These are phyloP conservation scores for Amanita molliuscula DNA, from an alignment of 768 basidiomycete genomes.

Conservation along the genomic window DNA sequence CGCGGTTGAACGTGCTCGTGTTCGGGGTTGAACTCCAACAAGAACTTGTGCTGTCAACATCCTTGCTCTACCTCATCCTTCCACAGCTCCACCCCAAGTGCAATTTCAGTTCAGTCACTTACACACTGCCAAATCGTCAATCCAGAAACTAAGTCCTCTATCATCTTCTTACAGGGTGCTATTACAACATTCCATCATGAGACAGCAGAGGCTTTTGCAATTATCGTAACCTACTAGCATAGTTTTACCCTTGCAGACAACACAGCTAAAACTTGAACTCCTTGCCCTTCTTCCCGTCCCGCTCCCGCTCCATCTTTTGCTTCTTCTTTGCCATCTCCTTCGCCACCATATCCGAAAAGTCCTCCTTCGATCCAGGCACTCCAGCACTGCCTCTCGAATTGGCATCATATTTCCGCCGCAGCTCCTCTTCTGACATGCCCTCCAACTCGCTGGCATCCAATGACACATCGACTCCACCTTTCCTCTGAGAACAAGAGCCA, in stretches of 20 bases:
- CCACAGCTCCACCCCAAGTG: too few relatives aligned
- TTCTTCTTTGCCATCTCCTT: conserved; percentile 83
- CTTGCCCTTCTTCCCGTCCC: conserved; percentile 47
- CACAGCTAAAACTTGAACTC: conserved; percentile 40
- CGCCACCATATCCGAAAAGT: conserved; percentile 83
- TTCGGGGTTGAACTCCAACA: too few relatives aligned
- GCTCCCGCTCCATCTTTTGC: conserved; percentile 54
- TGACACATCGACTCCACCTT: conserved; percentile 88
- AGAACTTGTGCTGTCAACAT: too few relatives aligned
- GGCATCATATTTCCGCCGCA: conserved; percentile 80
- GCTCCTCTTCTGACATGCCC: conserved; percentile 82
- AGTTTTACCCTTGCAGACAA: background rate
- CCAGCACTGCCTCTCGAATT: conserved; percentile 61
- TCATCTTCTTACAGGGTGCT: too few relatives aligned
- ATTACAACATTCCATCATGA: too few relatives aligned
- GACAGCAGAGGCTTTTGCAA: too few relatives aligned
- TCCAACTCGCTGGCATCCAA: conserved; percentile 84
- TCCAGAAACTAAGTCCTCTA: too few relatives aligned
- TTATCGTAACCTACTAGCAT: background rate
- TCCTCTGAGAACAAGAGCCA: conserved; percentile 44
- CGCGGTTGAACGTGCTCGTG: too few relatives aligned
- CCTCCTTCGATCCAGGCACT: conserved; percentile 71
- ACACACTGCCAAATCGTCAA: too few relatives aligned
- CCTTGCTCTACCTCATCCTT: too few relatives aligned
- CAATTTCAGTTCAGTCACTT: too few relatives aligned